Base-by-base conservation (phyloP, 495 filamentous ascomycete genomes). In the Trichoderma reesei region DNA sequence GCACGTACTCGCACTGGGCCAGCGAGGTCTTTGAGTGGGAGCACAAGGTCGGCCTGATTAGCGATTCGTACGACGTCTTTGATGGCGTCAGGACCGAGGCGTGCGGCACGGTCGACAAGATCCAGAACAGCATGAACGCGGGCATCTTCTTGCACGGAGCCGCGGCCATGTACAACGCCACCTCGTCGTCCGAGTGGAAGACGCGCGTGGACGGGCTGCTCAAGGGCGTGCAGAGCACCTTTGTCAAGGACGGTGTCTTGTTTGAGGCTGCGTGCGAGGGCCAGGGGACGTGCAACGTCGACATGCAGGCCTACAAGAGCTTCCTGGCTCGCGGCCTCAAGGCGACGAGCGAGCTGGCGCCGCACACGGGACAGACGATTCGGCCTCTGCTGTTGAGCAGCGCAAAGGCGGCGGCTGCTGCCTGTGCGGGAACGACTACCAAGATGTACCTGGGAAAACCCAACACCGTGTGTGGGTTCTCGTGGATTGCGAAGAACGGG, bases 91-190 rank as follows among this genome's bases (percentile, higher is more conserved):
- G 3, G 8, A 79, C 78, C 60, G 78, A 82, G 46, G 73, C 77
- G 37, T 63, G 64, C 0, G 48, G 39, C 0, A 69, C 80, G 41
- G 75, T 86, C 65, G 85, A 85, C 66, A 73, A 80, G 65, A 79
- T 85, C 59, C 88, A 91, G 73, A 91, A 86, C 86, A 83, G 83
- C 1, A 92, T 92, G 75, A 89, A 88, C 72, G 82, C 87, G 48
- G 90, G 83, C 54, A 86, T 88, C 26, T 90, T 83, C 71, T 77
- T 92, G 51, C 83, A 83, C 64, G 90, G 90, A 11, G 82, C 86
- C 5, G 88, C 88, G 16, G 83, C 85, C 70, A 91, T 93, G 88
- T 89, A 87, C 77, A 91, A 92, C 69, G 70, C 84, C 65, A 86
- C 84, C 20, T 65, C 70, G 37, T 67, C 71, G 72, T 60, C 76